Conservation (phyloP, 345 rosid genomes). For the Populus tremula region DNA sequence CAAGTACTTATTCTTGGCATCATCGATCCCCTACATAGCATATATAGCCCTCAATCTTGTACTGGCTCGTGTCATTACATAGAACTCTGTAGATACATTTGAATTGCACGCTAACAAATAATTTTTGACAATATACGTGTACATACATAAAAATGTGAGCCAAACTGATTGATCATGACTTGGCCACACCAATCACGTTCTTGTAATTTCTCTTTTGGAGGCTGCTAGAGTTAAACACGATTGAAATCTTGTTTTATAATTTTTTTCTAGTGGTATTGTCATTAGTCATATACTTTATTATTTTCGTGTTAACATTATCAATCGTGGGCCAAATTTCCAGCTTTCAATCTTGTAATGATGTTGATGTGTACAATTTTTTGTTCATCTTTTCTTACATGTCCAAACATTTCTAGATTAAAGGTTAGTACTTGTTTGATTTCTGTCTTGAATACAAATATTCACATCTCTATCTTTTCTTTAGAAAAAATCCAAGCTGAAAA, state of each 20-base stretch:
- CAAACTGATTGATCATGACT: neutral
- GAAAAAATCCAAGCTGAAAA: neutral
- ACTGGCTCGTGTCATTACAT: neutral
- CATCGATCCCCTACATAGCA: neutral
- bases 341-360: slow-evolving; percentile 24
- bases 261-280: slow-evolving; percentile 12
- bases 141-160: neutral
- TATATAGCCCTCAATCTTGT: neutral
- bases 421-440: slow-evolving; percentile 3
- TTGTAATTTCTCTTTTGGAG: slow-evolving; percentile 28
- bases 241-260: neutral
- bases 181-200: slow-evolving; percentile 13
- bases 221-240: slow-evolving; percentile 1
- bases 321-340: slow-evolving; percentile 19
- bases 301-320: neutral
- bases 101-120: neutral
- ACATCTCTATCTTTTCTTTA: neutral
- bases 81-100: neutral
- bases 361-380: neutral
- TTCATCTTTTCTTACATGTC: slow-evolving; percentile 2
- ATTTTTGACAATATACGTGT: neutral
- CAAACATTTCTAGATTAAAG: slow-evolving; percentile 2
- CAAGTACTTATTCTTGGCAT: neutral
- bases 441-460: neutral
- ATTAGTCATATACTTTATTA: slow-evolving; percentile 17